Base-by-base conservation (phyloP, 805 yeast species). In the Hanseniaspora thailandica region DNA sequence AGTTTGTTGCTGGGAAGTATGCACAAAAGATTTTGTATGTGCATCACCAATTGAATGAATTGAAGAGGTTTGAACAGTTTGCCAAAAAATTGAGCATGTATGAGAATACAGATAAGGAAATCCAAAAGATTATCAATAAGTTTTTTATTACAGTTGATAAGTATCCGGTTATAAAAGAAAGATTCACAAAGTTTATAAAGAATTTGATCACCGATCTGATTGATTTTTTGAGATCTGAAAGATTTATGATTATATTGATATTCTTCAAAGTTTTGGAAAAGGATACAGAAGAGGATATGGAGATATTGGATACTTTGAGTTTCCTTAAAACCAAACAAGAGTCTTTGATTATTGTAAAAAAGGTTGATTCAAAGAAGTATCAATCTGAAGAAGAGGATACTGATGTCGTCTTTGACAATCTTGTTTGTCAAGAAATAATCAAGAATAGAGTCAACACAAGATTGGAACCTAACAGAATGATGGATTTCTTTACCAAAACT, bases 241-340 rank as follows among this genome's bases (percentile, higher is more conserved):
- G 89, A 62, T 66, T 69, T 31, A 78, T 82, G 31, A 70, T 88
- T 57, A 80, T 86, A 1, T 80, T 81, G 35, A 78, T 89, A 51
- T 64, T 84, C 45, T 80, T 87, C 40, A 84, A 86, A 58, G 77
- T 93, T 17, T 72, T 93, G 41, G 94, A 88, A 57, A 74, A 71
- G 57, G 98, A 93, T 66, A 86, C 84, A 58, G 71, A 76, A 28
- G 87, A 86, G 61, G 98, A 93, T 62, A 65, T 80, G 56, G 38
- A 44, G 19, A 7, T 44, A 3, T 22, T 36, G 12, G 34, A 38
- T 28, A 38, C 19, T 8, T 9, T 51, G 36, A 44, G 19, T n/a
- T 45, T 45, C 28, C 38, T 45, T 7, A 30, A 26, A 20, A 38
- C 46, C 9, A 51, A 44, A n/a, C 54, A 50, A 35, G 45, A 45